Base-by-base conservation (phyloP, 1,284 basidiomycete species). In the Dichomitus squalens region DNA sequence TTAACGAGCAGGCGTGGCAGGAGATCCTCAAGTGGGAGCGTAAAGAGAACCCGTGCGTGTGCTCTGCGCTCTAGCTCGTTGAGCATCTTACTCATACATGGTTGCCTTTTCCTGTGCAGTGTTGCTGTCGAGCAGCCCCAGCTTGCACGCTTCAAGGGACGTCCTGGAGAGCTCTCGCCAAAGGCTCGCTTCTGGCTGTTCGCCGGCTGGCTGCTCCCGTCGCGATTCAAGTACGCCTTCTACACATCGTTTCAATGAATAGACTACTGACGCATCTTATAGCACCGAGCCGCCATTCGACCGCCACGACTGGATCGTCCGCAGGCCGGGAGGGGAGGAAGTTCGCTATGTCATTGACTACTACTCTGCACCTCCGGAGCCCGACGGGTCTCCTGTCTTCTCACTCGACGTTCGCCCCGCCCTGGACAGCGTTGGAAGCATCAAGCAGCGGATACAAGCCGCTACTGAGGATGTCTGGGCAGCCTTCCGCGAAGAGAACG, bases 241-340 rank as follows among this genome's bases (percentile, higher is more conserved):
- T 29, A 14, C n/a, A n/a, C 27, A n/a, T 14, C 9, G 14, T 33
- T 38, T 7, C 21, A 31, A 44, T 25, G 4, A 47, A 25, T 16
- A 47, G 43, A 25, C 59, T 50, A 44, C 49, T 38, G 7, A 38
- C 49, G 16, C 36, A 23, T 41, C 49, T 43, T 12, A 1, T 68
- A 97, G 93, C 73, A 79, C 86, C 34, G 90, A 95, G 68, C 92
- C 94, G 5, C 96, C 97, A 1, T 99, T 99, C 69, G 96, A 99
- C 72, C 87, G 96, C n/a, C 97, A 99, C 72, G 96, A 99, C 77
- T 99, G 97, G 97, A 77, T 97, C 51, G 83, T 99, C 57, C 88
- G 90, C 35, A 86, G 96, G 49, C 84, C 85, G 34, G 77, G 77
- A 55, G 86, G 86, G 44, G 85, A 88, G 69, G 87, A 91, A 72